A percentile compares a stretch with the other conserved stretches of the same genome.
phyloP scores from a whole-genome alignment of 2,329 filamentous ascomycete species.

The Alternaria sp. region DNA sequence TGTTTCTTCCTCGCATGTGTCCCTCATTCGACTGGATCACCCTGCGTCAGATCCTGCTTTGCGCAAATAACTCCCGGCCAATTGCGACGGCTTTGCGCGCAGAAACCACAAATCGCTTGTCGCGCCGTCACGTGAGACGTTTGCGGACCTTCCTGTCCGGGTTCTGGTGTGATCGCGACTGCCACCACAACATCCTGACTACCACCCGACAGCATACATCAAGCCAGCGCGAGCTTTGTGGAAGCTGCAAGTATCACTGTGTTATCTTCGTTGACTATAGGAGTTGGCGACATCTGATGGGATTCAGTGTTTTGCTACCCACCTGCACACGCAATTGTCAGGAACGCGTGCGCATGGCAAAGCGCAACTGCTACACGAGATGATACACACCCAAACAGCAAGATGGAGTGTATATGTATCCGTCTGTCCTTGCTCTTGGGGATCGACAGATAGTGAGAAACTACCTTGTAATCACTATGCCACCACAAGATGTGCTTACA shows the following conservation, averaged over 20 bases:
- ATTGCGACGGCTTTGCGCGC: background rate
- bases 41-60: background rate
- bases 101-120: conserved; percentile 9
- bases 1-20: background rate
- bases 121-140: conserved; percentile 10
- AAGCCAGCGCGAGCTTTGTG: background rate
- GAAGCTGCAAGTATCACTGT: background rate
- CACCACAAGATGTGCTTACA: background rate
- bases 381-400: background rate
- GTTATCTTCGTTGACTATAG: background rate
- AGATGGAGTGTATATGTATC: background rate
- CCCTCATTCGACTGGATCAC: background rate
- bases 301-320: background rate
- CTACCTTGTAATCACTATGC: background rate
- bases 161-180: background rate
- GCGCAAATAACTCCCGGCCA: background rate
- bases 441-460: background rate
- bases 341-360: background rate
- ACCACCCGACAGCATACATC: background rate
- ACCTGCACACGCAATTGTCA: background rate
- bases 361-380: background rate
- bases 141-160: background rate
- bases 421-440: background rate
- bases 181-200: background rate
- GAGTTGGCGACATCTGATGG: background rate